Base-by-base conservation (phyloP, 352 stramenopile species). In the Phytophthora citrophthora region DNA sequence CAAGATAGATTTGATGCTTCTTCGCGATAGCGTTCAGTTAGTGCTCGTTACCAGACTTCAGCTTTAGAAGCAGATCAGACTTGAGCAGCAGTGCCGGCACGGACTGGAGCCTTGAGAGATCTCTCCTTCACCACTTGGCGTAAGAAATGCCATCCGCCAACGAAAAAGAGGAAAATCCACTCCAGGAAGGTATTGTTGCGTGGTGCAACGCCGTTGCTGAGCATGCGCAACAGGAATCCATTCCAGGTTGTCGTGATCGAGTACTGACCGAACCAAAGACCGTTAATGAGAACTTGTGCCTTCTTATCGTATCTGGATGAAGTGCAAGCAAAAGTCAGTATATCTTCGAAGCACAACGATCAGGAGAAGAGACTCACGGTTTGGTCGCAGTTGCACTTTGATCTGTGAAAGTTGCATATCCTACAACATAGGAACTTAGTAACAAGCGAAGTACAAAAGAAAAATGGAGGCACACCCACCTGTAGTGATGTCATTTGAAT, bases 161-260 rank as follows among this genome's bases (percentile, higher is more conserved):
- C 61, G 46, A 83, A 81, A 54, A 83, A 77, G 44, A 90, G 43
- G 45, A 79, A 59, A 31, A 89, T 65, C 20, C 82, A 68, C 63
- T 93, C 84, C 5, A 91, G 36, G n/a, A 71, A 70, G 3, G 56
- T 82, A 60, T 91, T 93, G 41, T 80, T 79, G 24, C 84, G 82
- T n/a, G 82, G 82, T 7, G 63, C 69, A 12, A 89, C 72, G n/a
- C 84, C 84, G 46, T 90, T 91, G 32, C 48, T 52, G 12, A 90
- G 58, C 66, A 86, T 60, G n/a, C 80, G 78, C 26, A 87, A 48
- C 24, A 90, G 31, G 15, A 78, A 73, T 20, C 83, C 67, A 5
- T 77, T 72, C 57, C 72, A 75, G 26, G 86, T 79, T 40, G 79
- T 90, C 2, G 82, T 88, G 64, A 91, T 82, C 10, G 74, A 72